These are phyloP conservation scores for Amanita exitialis DNA, from an alignment of 768 basidiomycete genomes.

Conservation along the genomic window DNA sequence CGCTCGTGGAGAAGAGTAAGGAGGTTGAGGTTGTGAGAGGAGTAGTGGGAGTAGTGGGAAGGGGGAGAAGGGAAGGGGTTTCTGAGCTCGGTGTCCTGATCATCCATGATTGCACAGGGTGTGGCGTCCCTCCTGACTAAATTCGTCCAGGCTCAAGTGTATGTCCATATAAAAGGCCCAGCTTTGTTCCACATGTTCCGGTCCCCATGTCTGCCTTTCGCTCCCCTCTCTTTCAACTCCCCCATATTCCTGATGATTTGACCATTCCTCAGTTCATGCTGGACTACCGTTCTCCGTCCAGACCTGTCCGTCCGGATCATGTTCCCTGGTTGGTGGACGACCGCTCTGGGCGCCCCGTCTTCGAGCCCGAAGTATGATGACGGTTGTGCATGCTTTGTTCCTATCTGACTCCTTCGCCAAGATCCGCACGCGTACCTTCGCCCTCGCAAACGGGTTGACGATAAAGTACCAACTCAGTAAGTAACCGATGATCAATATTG, in stretches of 20 bases:
- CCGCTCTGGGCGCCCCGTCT: constrained; percentile 31
- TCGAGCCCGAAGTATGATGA: constrained; percentile 35
- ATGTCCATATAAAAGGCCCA: not conserved
- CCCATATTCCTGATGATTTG: constrained; percentile 49
- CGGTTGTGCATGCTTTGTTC: not conserved
- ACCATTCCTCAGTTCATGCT: constrained; percentile 62
- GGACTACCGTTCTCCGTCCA: constrained; percentile 25
- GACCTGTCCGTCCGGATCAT: constrained; percentile 34
- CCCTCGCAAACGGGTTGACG: constrained; percentile 44
- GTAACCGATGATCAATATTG: constrained; percentile 3
- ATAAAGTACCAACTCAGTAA: constrained; percentile 39
- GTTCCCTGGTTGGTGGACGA: constrained; percentile 56
- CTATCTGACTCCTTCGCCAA: constrained; percentile 7
- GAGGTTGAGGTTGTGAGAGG: constrained; percentile 61
- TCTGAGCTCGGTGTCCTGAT: constrained; percentile 67
- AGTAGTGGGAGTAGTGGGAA: constrained; percentile 73
- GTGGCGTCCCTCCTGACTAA: too few relatives aligned
- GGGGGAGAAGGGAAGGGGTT: constrained; percentile 90
- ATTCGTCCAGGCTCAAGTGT: too few relatives aligned
- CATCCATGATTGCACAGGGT: constrained; percentile 33
- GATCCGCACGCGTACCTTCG: constrained; percentile 31
- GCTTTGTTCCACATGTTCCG: not conserved
- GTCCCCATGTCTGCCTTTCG: constrained; percentile 1
- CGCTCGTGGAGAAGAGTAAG: constrained; percentile 54
- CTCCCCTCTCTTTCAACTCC: constrained; percentile 15